A percentile compares a stretch with the other conserved stretches of the same genome.
Evolutionary conservation across 2,329 filamentous ascomycete species (phyloP).

Genomic region (Exophiala mesophila): DNA sequence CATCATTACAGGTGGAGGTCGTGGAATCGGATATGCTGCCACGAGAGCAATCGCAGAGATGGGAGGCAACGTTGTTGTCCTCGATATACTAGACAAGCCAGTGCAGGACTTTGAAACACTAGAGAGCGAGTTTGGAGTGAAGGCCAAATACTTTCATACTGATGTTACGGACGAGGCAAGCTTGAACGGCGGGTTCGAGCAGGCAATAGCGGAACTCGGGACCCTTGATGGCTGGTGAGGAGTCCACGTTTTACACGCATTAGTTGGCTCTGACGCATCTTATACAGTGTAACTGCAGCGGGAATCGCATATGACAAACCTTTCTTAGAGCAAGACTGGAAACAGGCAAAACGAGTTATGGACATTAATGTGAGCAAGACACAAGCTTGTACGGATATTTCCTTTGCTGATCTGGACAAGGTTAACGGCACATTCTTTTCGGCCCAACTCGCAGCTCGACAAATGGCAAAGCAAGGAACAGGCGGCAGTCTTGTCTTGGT

Average conservation of each 20-base stretch:
- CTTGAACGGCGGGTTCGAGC: constrained; percentile 39
- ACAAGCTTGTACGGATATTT: too few species aligned
- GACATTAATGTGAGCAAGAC: constrained; percentile 37
- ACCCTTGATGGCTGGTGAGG: constrained; percentile 42
- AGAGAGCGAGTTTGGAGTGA: constrained; percentile 38
- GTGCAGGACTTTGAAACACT: constrained; percentile 33
- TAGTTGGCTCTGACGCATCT: not conserved
- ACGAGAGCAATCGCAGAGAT: constrained; percentile 38
- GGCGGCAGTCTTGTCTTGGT: constrained; percentile 17
- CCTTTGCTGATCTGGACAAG: too few species aligned
- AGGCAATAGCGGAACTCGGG: constrained; percentile 35
- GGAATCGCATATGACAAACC: constrained; percentile 44
- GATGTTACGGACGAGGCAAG: constrained; percentile 43
- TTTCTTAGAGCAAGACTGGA: constrained; percentile 42
- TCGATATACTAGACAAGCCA: constrained; percentile 29
- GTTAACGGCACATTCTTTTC: too few species aligned
- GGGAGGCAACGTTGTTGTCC: constrained; percentile 38
- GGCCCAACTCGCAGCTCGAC: constrained; percentile 45
- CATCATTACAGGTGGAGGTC: constrained; percentile 38
- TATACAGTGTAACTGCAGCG: constrained; percentile 26
- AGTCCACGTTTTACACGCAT: not conserved
- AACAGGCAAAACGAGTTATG: constrained; percentile 38
- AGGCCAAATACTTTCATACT: constrained; percentile 44
- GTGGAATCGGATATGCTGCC: constrained; percentile 39
- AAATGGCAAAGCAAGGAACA: constrained; percentile 49